phyloP scores from a whole-genome alignment of 164 flowering plant species.

The Amborella trichopoda region DNA sequence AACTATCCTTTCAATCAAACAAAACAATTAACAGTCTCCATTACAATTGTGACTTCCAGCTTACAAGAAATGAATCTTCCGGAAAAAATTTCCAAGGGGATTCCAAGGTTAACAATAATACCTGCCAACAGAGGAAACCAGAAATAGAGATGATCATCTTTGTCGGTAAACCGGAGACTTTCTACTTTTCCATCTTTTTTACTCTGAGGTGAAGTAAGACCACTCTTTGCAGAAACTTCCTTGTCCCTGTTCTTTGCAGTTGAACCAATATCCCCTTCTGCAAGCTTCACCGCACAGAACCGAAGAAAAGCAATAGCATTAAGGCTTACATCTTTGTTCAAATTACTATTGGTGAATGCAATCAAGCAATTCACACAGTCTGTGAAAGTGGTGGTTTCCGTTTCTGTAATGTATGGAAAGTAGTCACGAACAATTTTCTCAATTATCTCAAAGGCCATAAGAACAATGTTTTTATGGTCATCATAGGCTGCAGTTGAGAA shows the following conservation, averaged over 20 bases:
- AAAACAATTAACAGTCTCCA: no score
- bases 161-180: conserved; percentile 38
- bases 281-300: conserved; percentile 91
- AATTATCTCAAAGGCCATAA: conserved; percentile 89
- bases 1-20: no score
- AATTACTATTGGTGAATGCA: conserved; percentile 91
- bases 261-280: conserved; percentile 91
- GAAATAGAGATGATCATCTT: conserved; percentile 75
- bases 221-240: conserved; percentile 33
- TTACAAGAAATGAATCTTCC: no score
- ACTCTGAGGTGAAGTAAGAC: conserved; percentile 32
- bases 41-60: no score
- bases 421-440: conserved; percentile 96
- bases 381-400: conserved; percentile 94
- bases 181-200: conserved; percentile 54
- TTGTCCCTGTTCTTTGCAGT: conserved; percentile 47
- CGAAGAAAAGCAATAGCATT: conserved; percentile 93
- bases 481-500: conserved; percentile 98
- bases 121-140: conserved; percentile 99
- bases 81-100: no score
- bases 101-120: no score
- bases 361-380: conserved; percentile 95
- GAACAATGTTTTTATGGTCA: conserved; percentile 92
- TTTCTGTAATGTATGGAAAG: conserved; percentile 96
- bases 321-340: conserved; percentile 91